Base-by-base conservation (phyloP, 495 filamentous ascomycete genomes). In the Xylaria cubensis region DNA sequence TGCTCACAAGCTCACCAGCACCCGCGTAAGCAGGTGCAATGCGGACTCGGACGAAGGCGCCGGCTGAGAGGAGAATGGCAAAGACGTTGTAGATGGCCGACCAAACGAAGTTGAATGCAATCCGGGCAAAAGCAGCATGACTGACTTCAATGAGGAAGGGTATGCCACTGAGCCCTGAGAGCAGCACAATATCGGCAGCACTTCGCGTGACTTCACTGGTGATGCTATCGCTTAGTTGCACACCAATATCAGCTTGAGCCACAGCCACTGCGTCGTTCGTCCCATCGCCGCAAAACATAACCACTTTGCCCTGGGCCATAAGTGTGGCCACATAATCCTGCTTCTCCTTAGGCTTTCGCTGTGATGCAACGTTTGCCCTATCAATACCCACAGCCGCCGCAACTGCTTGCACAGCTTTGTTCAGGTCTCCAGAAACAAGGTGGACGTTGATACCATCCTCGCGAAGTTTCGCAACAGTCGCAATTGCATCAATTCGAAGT, bases 221-320 rank as follows among this genome's bases (percentile, higher is more conserved):
- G 32, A 58, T 69, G 51, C n/a, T 46, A 53, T 69, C 51, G 77
- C 87, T 88, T 72, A 92, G 86, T 74, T 93, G 91, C 4, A 94
- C 80, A 62, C 93, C 93, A 71, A 96, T 88, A 34, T 88, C 88
- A n/a, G 93, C 91, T 74, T 88, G 86, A 3, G 91, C 87, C 7
- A 96, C 85, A 2, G 93, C 92, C 15, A 90, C 83, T 0, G 93
- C 92, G 77, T 95, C 93, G 79, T 96, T 96, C 4, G 91, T 93
- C 9, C 93, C 93, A 75, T 96, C 93, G 55, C 93, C 93, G 73
- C 86, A 86, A 80, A 95, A 94, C 21, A 94, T 72, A 26, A 93
- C 85, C 4, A 85, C 71, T 9, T 79, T 41, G 70, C 61, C 80
- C 42, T 34, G 59, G 1, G 15, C 68, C 26, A 82, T 76, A 66